A percentile compares a stretch with the other conserved stretches of the same genome.
These are phyloP conservation scores for Pyrrhoderma noxium DNA, from an alignment of 1,284 basidiomycete species.

Conservation along the genomic window DNA sequence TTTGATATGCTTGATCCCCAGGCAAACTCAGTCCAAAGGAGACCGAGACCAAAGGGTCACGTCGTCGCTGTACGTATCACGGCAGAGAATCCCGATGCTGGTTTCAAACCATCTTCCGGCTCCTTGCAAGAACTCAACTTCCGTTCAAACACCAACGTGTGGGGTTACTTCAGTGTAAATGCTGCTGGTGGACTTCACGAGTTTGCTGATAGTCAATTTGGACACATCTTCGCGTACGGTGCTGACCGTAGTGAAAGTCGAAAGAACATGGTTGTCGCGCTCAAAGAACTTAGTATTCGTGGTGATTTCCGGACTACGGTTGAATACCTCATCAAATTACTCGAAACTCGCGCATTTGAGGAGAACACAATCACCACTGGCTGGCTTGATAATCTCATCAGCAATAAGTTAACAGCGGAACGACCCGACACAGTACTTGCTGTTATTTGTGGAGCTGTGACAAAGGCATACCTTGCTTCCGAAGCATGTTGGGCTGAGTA, in stretches of 20 bases:
- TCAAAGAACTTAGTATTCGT: slow-evolving; percentile 97
- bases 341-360: slow-evolving; percentile 95
- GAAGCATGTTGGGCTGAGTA: slow-evolving; percentile 91
- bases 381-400: slow-evolving; percentile 97
- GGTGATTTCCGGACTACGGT: slow-evolving; percentile 99
- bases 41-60: slow-evolving; percentile 95
- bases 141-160: slow-evolving; percentile 97
- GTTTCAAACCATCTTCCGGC: slow-evolving; percentile 99
- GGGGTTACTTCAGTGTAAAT: slow-evolving; percentile 99
- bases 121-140: slow-evolving; percentile 98
- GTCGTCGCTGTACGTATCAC: slow-evolving; percentile 99
- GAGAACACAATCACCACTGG: slow-evolving; percentile 98
- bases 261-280: slow-evolving; percentile 99
- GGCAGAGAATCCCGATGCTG: slow-evolving; percentile 98
- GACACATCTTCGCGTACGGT: slow-evolving; percentile 98
- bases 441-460: slow-evolving; percentile 95
- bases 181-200: slow-evolving; percentile 96
- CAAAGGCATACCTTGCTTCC: slow-evolving; percentile 88
- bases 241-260: slow-evolving; percentile 92
- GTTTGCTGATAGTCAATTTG: slow-evolving; percentile 97
- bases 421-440: slow-evolving; percentile 89
- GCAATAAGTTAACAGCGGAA: slow-evolving; percentile 93
- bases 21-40: slow-evolving; percentile 83
- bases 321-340: slow-evolving; percentile 96
- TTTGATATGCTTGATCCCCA: slow-evolving; percentile 92